Evolutionary conservation across 805 yeast genomes (phyloP).

Genomic region (Saccharomycopsis vini): DNA sequence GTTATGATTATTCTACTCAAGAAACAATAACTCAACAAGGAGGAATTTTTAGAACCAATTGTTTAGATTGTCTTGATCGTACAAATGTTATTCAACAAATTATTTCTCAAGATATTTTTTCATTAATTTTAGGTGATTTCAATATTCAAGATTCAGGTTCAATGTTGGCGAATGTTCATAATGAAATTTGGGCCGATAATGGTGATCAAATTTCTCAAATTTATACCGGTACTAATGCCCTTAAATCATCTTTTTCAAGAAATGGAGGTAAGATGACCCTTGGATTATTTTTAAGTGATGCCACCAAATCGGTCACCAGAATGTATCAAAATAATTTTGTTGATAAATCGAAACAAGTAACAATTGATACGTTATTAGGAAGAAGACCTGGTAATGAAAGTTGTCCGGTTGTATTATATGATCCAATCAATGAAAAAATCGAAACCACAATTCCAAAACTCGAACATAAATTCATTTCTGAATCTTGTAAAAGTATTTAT

Average conservation of each 20-base stretch:
- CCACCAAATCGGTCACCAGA: constrained; percentile 89
- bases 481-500: constrained; percentile 52
- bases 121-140: constrained; percentile 39
- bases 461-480: constrained; percentile 47
- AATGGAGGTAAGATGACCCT: constrained; percentile 85
- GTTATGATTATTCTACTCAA: constrained; percentile 49
- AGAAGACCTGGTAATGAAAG: constrained; percentile 53
- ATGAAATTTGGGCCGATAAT: constrained; percentile 94
- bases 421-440: constrained; percentile 85
- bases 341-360: constrained; percentile 83
- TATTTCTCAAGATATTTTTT: constrained; percentile 61
- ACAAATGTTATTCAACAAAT: constrained; percentile 87
- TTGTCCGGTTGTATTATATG: constrained; percentile 62
- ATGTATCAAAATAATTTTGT: constrained; percentile 94
- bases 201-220: constrained; percentile 95
- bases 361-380: constrained; percentile 81
- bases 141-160: constrained; percentile 21
- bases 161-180: constrained; percentile 65
- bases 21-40: constrained; percentile 65
- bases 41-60: constrained; percentile 89
- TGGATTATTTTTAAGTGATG: constrained; percentile 96
- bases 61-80: constrained; percentile 90
- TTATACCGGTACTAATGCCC: constrained; percentile 95
- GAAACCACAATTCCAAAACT: constrained; percentile 43
- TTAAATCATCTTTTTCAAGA: constrained; percentile 89